Percentiles rank a stretch among this genome's conserved stretches.
Evolutionary conservation across 257 asterid species (phyloP).

Genomic region (Linaria vulgaris): DNA sequence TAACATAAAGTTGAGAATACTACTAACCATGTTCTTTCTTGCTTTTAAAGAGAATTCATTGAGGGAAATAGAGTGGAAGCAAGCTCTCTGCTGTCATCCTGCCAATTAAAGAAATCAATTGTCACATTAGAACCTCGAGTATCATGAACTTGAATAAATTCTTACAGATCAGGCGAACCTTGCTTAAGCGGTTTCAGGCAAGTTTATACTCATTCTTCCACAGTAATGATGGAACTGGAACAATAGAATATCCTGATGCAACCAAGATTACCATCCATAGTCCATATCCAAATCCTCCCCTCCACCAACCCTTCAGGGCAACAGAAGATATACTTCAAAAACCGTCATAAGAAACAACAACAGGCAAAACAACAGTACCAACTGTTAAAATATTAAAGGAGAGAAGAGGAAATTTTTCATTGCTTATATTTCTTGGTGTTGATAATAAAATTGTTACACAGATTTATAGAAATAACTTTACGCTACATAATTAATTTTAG

Average conservation of each 20-base stretch:
- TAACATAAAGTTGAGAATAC: conserved; percentile 15
- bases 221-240: conserved; percentile 66
- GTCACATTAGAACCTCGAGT: background rate
- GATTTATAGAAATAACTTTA: too few species aligned
- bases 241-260: conserved; percentile 80
- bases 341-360: conserved; percentile 14
- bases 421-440: too few species aligned
- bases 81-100: conserved; percentile 72
- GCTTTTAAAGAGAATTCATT: conserved; percentile 47
- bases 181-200: conserved; percentile 49
- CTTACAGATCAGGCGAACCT: conserved; percentile 45
- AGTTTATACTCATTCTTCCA: conserved; percentile 79
- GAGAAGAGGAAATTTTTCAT: too few species aligned
- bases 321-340: conserved; percentile 21
- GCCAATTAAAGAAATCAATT: conserved; percentile 21
- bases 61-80: conserved; percentile 66
- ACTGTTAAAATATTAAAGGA: too few species aligned
- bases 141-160: too few species aligned
- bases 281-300: conserved; percentile 90
- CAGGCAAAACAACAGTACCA: too few species aligned
- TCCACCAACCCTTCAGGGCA: conserved; percentile 83
- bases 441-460: too few species aligned
- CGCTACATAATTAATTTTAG: too few species aligned
- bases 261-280: conserved; percentile 79
- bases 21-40: conserved; percentile 80